Evolutionary conservation across 768 basidiomycete genomes (phyloP).

Genomic region (Boletus reticulatus): DNA sequence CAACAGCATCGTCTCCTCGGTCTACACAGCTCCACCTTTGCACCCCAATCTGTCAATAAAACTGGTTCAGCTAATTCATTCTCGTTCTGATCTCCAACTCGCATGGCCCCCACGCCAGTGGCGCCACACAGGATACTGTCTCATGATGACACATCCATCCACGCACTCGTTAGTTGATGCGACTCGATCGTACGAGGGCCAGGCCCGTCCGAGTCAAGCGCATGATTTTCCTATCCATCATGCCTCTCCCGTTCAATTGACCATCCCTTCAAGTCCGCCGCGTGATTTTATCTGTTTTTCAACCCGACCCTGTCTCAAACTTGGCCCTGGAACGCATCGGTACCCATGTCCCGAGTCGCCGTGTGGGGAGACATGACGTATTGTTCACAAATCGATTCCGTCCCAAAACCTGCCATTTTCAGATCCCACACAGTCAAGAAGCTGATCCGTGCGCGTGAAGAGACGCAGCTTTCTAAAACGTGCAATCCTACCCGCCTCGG

Average conservation of each 20-base stretch:
- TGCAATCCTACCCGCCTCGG: background rate
- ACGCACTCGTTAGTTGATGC: constrained; percentile 4
- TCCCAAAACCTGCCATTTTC: constrained; percentile 7
- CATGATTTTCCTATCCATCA: constrained; percentile 9
- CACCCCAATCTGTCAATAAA: constrained; percentile 18
- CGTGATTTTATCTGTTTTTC: constrained; percentile 12
- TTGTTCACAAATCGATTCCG: constrained; percentile 5
- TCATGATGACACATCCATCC: constrained; percentile 18
- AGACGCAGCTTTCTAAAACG: constrained; percentile 8
- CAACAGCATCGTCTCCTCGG: constrained; percentile 18
- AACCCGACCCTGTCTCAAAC: constrained; percentile 17
- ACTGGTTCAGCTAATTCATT: constrained; percentile 12
- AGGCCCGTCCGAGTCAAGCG: background rate
- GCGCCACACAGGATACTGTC: constrained; percentile 16
- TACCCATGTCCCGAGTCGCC: constrained; percentile 16
- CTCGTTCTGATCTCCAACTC: constrained; percentile 12
- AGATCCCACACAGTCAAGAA: constrained; percentile 3
- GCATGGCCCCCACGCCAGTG: constrained; percentile 17
- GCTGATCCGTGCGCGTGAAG: constrained; percentile 6
- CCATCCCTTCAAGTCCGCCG: constrained; percentile 16
- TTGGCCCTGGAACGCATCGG: background rate
- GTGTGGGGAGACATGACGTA: constrained; percentile 26
- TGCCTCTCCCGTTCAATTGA: constrained; percentile 7
- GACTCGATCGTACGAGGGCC: constrained; percentile 1
- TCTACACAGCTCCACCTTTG: constrained; percentile 1